Base-by-base conservation (phyloP, 192 early-diverging fungal genomes). In the Coemansia furcata region DNA sequence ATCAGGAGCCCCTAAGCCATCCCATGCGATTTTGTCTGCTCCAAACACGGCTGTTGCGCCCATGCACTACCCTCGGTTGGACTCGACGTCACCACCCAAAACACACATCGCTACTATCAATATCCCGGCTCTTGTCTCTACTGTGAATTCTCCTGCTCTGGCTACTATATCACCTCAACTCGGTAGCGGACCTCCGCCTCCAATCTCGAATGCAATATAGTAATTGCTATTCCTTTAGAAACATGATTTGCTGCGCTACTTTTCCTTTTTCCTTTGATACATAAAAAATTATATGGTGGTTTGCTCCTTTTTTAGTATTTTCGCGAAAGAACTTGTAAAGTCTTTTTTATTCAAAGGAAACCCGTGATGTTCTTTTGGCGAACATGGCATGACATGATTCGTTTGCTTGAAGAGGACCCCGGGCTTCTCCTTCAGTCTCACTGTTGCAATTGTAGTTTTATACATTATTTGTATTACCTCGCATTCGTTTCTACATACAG, bases 181-280 rank as follows among this genome's bases (percentile, higher is more conserved):
- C 40, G 60, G 58, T 39, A 64, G 33, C 30, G 59, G 62, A 19
- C 60, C 67, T 15, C 73, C 62, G 15, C 63, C 64, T 26, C 44
- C 59, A 14, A 60, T 61, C 38, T 60, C 57, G 6, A 76, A 66
- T n/a, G 59, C 69, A 0, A 69, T 69, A 63, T 67, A 71, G 39
- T 76, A 68, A 43, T 36, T 39, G 1, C 7, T 36, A n/a, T 33
- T 21, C 59, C n/a, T 26, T 37, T 33, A 11, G 21, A 23, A 29
- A 23, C 12, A 17, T 21, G 10, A 15, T 50, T 3, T 36, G n/a
- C 5, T 36, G n/a, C 35, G 6, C 19, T 35, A 23, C 36, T 23
- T 29, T 54, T 40, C 46, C 37, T 42, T 43, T 29, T 21, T 26
- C 21, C 46, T n/a, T 30, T 57, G 65, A 32, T 60, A 3, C n/a